Conservation (phyloP, 768 basidiomycete genomes). For the Rhodotorula paludigena region DNA sequence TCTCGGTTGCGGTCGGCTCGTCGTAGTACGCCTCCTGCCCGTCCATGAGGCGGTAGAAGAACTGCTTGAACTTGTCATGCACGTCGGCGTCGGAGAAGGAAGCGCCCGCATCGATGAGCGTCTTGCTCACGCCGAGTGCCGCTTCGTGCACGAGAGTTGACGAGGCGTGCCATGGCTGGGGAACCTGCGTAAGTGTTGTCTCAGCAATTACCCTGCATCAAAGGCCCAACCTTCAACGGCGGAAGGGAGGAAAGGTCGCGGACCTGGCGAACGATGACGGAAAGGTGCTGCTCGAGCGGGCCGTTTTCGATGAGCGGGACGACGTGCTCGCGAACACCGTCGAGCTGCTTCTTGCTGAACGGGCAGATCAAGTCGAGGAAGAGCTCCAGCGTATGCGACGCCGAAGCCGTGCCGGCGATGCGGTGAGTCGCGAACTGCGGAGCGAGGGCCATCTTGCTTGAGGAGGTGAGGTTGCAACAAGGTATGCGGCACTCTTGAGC, state of each 20-base stretch:
- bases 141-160: conserved; percentile 38
- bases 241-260: neutral
- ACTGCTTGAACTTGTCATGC: conserved; percentile 1
- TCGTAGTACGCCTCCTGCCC: conserved; percentile 36
- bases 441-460: conserved; percentile 22
- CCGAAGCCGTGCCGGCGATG: conserved; percentile 10
- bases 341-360: conserved; percentile 28
- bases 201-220: too few relatives aligned
- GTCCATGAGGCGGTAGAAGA: conserved; percentile 31
- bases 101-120: conserved; percentile 7
- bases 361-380: conserved; percentile 20
- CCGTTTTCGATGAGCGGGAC: conserved; percentile 23
- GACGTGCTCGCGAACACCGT: conserved; percentile 12
- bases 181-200: conserved; percentile 10
- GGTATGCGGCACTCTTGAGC: too few relatives aligned
- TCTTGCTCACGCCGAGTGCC: conserved; percentile 22
- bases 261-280: conserved; percentile 26
- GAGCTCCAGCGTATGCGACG: conserved; percentile 26
- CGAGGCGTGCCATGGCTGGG: conserved; percentile 35
- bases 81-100: conserved; percentile 13
- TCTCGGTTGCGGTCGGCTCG: conserved; percentile 22
- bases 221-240: too few relatives aligned
- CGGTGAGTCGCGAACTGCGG: conserved; percentile 29
- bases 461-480: neutral
- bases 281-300: conserved; percentile 2